Evolutionary conservation across 345 rosid species (phyloP).

Genomic region (thale cress (Arabidopsis thaliana)): DNA sequence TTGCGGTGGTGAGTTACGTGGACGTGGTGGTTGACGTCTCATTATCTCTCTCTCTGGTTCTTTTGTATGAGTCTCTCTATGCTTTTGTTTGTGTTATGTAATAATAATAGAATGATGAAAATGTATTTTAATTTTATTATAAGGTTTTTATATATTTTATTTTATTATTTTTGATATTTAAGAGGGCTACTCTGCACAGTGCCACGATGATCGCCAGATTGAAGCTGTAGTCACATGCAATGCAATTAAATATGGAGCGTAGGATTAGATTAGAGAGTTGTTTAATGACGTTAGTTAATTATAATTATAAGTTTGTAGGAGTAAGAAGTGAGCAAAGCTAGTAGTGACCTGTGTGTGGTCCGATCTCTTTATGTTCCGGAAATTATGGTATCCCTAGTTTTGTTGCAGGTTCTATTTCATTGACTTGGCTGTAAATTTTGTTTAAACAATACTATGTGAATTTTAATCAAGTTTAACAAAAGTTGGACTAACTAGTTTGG

Average conservation of each 20-base stretch:
- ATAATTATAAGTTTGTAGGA: constrained; percentile 9
- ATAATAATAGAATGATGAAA: constrained; percentile 30
- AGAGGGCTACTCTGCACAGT: constrained; percentile 31
- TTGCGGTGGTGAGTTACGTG: constrained; percentile 40
- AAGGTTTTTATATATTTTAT: background rate
- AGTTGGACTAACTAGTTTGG: too few relatives aligned
- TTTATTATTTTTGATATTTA: background rate
- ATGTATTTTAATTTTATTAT: constrained; percentile 1
- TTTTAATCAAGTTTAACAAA: background rate
- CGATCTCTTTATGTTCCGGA: constrained; percentile 33
- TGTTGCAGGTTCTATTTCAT: constrained; percentile 15
- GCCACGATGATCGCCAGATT: constrained; percentile 45
- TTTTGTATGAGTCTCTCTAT: constrained; percentile 6
- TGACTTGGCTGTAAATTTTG: background rate
- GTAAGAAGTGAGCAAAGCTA: constrained; percentile 44
- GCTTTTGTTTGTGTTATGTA: constrained; percentile 23
- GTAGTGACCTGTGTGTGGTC: constrained; percentile 25
- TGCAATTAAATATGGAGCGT: constrained; percentile 28
- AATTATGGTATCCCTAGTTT: constrained; percentile 27
- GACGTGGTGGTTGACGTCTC: constrained; percentile 45
- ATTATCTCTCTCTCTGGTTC: constrained; percentile 22
- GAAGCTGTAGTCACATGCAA: constrained; percentile 51
- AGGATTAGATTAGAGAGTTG: constrained; percentile 23
- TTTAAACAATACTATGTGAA: background rate
- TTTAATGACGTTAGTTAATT: constrained; percentile 30